Percentiles rank a stretch among this genome's conserved stretches.
Conservation (phyloP, 2,329 filamentous ascomycete species). For the Dactylonectria estremocensis region DNA sequence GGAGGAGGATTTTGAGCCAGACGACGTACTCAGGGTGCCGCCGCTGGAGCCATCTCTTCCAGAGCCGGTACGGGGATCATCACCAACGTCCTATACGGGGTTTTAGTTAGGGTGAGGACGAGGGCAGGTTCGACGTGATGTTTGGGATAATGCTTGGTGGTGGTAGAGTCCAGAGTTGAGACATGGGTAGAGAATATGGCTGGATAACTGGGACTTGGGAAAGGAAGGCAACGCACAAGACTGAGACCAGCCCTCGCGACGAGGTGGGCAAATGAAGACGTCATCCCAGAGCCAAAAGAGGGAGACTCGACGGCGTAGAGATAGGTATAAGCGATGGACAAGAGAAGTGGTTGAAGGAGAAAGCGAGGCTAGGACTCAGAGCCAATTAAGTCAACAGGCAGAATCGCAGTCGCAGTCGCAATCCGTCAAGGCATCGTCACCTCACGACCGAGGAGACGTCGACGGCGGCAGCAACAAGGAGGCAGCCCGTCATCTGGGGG, state of each 20-base stretch:
- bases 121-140: not conserved
- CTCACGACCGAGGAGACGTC: constrained; percentile 23
- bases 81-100: constrained; percentile 30
- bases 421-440: constrained; percentile 35
- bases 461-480: not conserved
- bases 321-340: constrained; percentile 5
- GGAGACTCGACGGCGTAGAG: not conserved
- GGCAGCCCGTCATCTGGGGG: constrained; percentile 26
- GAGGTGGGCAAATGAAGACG: constrained; percentile 31
- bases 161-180: not conserved
- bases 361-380: not conserved
- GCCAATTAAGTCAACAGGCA: not conserved
- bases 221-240: constrained; percentile 28
- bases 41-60: constrained; percentile 52
- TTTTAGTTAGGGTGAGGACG: not conserved
- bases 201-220: not conserved
- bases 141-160: not conserved
- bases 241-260: constrained; percentile 34
- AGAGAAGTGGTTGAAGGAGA: constrained; percentile 18
- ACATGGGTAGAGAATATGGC: not conserved
- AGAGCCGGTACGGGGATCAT: constrained; percentile 56
- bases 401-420: not conserved
- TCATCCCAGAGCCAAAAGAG: constrained; percentile 26
- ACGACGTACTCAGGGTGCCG: constrained; percentile 54
- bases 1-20: constrained; percentile 54